Evolutionary conservation across 2,329 filamentous ascomycete species (phyloP), one percentile per base, ranked within the genome.

Genomic region (Clonostachys solani): DNA sequence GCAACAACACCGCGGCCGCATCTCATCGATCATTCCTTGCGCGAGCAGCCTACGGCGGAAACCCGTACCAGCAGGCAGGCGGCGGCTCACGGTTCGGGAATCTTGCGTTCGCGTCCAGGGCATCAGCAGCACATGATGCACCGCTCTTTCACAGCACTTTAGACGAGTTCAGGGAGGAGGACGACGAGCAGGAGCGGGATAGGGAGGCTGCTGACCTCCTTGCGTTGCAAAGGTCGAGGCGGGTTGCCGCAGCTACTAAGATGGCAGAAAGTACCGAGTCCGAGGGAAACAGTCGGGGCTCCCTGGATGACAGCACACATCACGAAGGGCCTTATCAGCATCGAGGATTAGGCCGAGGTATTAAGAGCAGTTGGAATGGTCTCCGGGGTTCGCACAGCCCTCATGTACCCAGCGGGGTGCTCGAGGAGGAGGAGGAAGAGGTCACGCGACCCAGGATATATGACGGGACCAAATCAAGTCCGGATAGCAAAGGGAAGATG

Each of bases 81-180:
- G 70, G 77, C 12, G 77, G 81, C 40, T 89, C 88, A 4, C 84
- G 91, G 42, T 80, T 90, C 56, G 92, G 95, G 52, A 71, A 73
- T 45, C 61, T 78, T 47, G 85, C 84, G 33, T 95, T 96, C 63
- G 83, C 86, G 29, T 90, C 89, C 12, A 81, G 91, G 44, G 84
- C 87, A 50, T 80, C 86, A 5, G 76, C 82, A 41, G 75, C 75
- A 17, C 86, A 89, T 49, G 88, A 91, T 55, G 92, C 92, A 10
- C 94, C 94, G 47, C 75, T 99, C n/a, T 97, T 99, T 66, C 91
- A 94, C 67, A 95, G 90, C 60, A 85, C 89, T 5, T 81, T 91
- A 15, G 91, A 96, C 64, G 90, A 95, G 60, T 94, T 95, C 54
- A 84, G 87, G 51, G 92, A 96, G 66, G 89, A 95, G 60, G 92